Conservation (phyloP, 352 stramenopile species). For the Pythium plurisporium region DNA sequence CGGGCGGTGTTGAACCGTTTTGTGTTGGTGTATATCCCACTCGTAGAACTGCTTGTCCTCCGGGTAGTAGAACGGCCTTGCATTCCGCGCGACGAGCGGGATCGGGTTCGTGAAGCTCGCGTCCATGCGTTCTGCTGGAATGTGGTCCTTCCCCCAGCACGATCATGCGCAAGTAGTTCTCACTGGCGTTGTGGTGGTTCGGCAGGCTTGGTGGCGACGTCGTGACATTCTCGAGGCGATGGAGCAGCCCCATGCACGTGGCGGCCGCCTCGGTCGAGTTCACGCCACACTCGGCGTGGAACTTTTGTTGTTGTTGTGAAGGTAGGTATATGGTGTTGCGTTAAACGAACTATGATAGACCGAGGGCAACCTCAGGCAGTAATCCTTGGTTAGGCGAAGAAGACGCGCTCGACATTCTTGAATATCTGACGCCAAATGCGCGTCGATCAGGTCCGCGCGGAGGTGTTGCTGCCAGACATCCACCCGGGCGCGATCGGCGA, state of each 20-base stretch:
- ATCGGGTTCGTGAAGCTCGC: conserved; percentile 15
- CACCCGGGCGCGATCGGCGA: too few species aligned
- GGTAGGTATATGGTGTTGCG: too few species aligned
- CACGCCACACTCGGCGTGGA: conserved; percentile 2
- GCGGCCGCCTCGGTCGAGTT: neutral
- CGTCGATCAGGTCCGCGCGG: too few species aligned
- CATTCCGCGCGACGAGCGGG: conserved; percentile 22
- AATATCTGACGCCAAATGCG: too few species aligned
- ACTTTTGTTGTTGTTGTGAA: too few species aligned
- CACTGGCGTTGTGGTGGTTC: neutral
- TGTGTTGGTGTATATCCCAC: conserved; percentile 30
- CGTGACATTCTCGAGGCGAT: conserved; percentile 8
- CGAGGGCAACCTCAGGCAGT: too few species aligned
- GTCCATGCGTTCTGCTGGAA: neutral
- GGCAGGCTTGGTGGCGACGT: neutral
- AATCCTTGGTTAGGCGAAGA: too few species aligned
- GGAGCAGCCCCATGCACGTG: conserved; percentile 1
- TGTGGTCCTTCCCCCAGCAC: conserved; percentile 1
- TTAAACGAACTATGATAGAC: too few species aligned
- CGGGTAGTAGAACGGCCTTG: conserved; percentile 17
- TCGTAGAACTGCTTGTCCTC: conserved; percentile 9
- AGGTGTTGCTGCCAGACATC: too few species aligned
- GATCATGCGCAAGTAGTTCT: conserved; percentile 8
- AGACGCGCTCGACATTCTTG: too few species aligned
- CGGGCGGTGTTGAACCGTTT: conserved; percentile 7